Base-by-base conservation (phyloP, 2,329 filamentous ascomycete genomes). In the Macrophomina tecta region DNA sequence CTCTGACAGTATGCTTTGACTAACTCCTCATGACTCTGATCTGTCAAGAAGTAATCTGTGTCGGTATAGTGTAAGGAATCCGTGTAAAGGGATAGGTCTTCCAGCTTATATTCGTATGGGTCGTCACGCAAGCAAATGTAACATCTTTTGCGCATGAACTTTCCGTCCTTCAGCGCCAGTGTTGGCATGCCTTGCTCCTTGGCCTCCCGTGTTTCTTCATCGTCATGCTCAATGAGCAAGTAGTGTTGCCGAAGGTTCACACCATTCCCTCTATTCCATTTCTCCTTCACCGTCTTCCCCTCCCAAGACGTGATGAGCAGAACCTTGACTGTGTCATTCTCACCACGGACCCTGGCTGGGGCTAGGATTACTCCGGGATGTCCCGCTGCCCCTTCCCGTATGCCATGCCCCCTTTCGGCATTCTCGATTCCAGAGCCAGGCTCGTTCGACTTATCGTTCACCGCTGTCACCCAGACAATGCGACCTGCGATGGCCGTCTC, bases 261-360 rank as follows among this genome's bases (percentile, higher is more conserved):
- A 4, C 56, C 56, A 5, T 28, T 23, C 14, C 56, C 56, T 7
- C 3, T 49, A n/a, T 14, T 28, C 56, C 56, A 61, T 14, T 61
- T 61, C 40, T 61, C 9, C 8, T 61, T 16, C 5, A 34, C 32
- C 4, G 56, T 61, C 42, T 23, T 4, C 4, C 18, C 42, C 3
- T 48, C 40, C 56, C 56, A 61, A 16, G 56, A 61, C 8, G 56
- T 61, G 4, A 61, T 38, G 9, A 32, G 42, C 30, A 61, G 16
- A 8, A 48, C 32, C 11, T 28, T 18, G n/a, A 49, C 8, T 18
- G 14, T 28, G n/a, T 14, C 4, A 34, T 28, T 9, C 5, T 28
- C 18, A 6, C 34, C 5, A 3, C n/a, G 14, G 7, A 38, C 8
- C 36, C 9, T 5, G 9, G 18, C 36, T 23, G n/a, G 36, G 16